phyloP scores from a whole-genome alignment of 148 eudicot genomes.

The Rhododendron griersonianum region DNA sequence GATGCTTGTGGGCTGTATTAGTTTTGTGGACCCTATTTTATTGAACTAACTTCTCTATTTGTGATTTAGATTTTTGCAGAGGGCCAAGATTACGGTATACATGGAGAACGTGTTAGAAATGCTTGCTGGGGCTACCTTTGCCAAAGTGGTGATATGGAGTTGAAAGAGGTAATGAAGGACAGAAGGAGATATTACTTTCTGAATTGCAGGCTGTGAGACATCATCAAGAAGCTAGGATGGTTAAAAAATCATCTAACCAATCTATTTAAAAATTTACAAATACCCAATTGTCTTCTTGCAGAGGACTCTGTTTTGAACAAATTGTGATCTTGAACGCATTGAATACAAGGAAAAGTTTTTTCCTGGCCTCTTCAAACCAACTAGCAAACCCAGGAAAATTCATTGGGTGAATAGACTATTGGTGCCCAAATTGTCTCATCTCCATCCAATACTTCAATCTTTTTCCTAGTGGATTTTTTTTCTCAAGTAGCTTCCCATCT shows the following conservation, averaged over 20 bases:
- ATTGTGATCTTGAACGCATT: background rate
- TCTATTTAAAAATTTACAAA: background rate
- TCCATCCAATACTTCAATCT: background rate
- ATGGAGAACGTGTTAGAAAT: conserved; percentile 95
- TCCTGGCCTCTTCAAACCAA: background rate
- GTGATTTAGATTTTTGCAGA: conserved; percentile 74
- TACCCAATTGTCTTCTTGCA: background rate
- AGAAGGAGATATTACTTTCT: conserved; percentile 10
- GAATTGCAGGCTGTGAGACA: background rate
- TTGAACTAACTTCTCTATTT: conserved; percentile 5
- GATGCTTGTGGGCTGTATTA: conserved; percentile 14
- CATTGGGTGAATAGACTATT: background rate
- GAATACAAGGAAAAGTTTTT: background rate
- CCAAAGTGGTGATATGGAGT: conserved; percentile 90
- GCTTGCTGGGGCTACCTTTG: conserved; percentile 99
- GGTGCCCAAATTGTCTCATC: background rate
- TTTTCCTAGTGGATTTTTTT: background rate
- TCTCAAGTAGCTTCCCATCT: background rate
- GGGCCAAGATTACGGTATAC: conserved; percentile 93
- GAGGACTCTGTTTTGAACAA: background rate
- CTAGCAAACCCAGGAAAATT: background rate
- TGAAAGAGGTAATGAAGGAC: conserved; percentile 67
- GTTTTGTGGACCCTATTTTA: background rate
- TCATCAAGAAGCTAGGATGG: background rate
- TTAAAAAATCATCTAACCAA: background rate